Evolutionary conservation across 2,329 filamentous ascomycete species (phyloP).

Genomic region (Diaporthe citriasiana): DNA sequence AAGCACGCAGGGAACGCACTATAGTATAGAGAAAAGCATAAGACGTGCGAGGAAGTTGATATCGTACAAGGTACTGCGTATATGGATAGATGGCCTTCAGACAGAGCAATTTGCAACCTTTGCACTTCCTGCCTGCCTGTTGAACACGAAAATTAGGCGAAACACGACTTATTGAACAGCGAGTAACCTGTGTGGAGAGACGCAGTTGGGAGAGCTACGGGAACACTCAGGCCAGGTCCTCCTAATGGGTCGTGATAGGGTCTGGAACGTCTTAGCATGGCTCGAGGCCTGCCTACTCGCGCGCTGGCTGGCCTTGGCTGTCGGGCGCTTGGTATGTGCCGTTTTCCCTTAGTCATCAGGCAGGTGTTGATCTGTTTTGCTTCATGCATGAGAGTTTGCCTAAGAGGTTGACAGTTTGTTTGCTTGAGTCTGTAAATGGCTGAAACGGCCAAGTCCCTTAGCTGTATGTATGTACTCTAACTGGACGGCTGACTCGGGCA

Average conservation of each 20-base stretch:
- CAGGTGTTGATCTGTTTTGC: not conserved
- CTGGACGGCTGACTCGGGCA: constrained; percentile 4
- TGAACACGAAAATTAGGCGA: not conserved
- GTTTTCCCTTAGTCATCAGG: not conserved
- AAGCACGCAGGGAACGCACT: rapidly evolving
- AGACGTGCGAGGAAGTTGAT: no score
- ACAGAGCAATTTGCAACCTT: not conserved
- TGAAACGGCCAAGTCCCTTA: constrained; percentile 29
- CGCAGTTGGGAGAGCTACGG: not conserved
- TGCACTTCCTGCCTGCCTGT: not conserved
- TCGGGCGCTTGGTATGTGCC: not conserved
- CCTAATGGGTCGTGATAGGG: not conserved
- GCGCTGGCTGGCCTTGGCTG: not conserved
- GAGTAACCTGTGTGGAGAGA: not conserved
- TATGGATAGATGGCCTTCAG: not conserved
- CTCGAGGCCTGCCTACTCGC: not conserved
- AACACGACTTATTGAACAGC: not conserved
- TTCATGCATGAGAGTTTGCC: not conserved
- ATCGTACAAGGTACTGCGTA: not conserved
- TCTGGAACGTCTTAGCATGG: constrained; percentile 1
- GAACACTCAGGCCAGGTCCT: not conserved
- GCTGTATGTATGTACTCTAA: not conserved
- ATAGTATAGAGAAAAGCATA: not conserved
- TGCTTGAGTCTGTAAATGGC: not conserved
- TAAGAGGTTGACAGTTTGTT: constrained; percentile 12